Evolutionary conservation across 2,329 filamentous ascomycete genomes (phyloP), one percentile per base, ranked within the genome.

Genomic region (Mycosphaerella arachidis): DNA sequence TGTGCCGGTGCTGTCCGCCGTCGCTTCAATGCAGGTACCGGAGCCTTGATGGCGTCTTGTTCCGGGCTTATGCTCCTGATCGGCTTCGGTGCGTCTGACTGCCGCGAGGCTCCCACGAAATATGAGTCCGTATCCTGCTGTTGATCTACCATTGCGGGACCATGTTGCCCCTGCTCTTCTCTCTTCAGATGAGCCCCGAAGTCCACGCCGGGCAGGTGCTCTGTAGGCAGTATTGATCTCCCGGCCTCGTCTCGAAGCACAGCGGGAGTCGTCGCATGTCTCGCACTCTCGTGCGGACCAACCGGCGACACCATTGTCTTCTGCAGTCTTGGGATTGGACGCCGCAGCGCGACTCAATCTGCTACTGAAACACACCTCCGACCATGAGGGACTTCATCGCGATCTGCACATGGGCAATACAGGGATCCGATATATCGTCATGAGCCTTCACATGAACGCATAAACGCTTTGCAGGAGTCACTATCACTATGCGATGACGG

Each of bases 1-100:
- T 45, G 43, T 10, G 56, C 54, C 30, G 65, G 65, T 35, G 65
- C 63, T 9, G 65, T 67, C 10, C 56, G 55, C 8, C 58, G 55
- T 50, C 60, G 54, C 53, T 67, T 61, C 48, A 66, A 31, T 16
- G 33, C 53, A 20, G 52, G 37, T 27, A 40, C 60, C 20, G 48
- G 20, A 29, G 27, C 53, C 37, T 52, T 13, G 50, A 35, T 6
- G 24, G 18, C 4, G n/a, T 43, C 58, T 35, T 55, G 40, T n/a
- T 53, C 51, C 20, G 63, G 62, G 31, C 40, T 52, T 40, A 54
- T 65, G 53, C 60, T 56, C 30, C 57, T 54, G 18, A 53, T 30
- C n/a, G 59, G 55, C 45, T 51, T 64, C 50, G 55, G 29, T 18
- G 43, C 55, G 13, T 30, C 27, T 9, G 35, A n/a, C 6, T 53